phyloP scores from a whole-genome alignment of 2,329 filamentous ascomycete genomes.

The Penicillium sp. region DNA sequence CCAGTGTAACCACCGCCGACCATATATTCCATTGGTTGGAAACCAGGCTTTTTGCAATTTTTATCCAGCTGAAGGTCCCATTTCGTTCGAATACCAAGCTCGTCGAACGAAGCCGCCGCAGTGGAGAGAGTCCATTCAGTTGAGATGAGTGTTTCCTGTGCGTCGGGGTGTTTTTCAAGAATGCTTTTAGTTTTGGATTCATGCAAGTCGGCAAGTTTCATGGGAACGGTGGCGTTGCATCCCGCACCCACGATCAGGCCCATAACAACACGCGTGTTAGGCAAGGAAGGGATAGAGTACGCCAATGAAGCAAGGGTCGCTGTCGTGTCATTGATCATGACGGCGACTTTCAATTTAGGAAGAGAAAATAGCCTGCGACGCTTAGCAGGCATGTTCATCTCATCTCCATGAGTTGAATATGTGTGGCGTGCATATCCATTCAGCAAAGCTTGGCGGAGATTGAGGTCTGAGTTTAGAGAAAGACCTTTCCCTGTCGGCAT shows the following conservation, averaged over 20 bases:
- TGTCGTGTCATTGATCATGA: constrained; percentile 75
- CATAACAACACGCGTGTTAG: constrained; percentile 65
- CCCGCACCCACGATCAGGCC: constrained; percentile 75
- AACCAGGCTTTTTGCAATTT: constrained; percentile 64
- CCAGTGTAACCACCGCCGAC: constrained; percentile 70
- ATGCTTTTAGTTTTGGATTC: constrained; percentile 55
- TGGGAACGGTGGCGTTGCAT: constrained; percentile 70
- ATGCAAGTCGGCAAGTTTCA: constrained; percentile 60
- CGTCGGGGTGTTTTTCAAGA: constrained; percentile 44
- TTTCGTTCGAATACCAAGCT: constrained; percentile 59
- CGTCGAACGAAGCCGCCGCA: constrained; percentile 60
- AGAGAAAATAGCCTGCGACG: constrained; percentile 41
- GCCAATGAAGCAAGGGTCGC: constrained; percentile 74
- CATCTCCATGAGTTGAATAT: constrained; percentile 26
- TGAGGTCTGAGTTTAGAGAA: constrained; percentile 35
- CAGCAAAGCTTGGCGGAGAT: constrained; percentile 33
- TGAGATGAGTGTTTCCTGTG: constrained; percentile 66
- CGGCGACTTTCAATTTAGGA: constrained; percentile 64
- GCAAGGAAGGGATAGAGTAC: constrained; percentile 60
- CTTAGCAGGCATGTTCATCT: constrained; percentile 23
- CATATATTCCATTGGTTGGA: constrained; percentile 79
- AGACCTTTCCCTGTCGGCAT: constrained; percentile 55
- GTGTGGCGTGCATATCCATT: constrained; percentile 45
- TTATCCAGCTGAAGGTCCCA: constrained; percentile 67
- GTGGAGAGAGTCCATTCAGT: constrained; percentile 78